phyloP scores from a whole-genome alignment of 192 early-diverging fungal species.

The Gigaspora rosea region DNA sequence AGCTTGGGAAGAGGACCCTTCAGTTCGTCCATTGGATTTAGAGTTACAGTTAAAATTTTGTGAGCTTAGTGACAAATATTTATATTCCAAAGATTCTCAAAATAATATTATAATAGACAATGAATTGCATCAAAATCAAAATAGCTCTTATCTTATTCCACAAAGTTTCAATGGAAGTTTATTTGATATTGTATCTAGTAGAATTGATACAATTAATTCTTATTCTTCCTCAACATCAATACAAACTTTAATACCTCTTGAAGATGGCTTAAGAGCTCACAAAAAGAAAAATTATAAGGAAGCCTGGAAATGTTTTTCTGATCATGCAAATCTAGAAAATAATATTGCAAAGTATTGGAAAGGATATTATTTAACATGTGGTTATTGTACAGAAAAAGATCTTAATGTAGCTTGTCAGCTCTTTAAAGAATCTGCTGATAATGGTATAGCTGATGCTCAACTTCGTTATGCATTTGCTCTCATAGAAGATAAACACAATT shows the following conservation, averaged over 20 bases:
- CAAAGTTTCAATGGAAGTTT: neutral
- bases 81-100: neutral
- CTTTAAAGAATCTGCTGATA: conserved; percentile 15
- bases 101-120: neutral
- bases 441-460: conserved; percentile 22
- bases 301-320: conserved; percentile 23
- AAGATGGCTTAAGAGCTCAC: conserved; percentile 14
- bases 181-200: neutral
- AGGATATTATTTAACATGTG: conserved; percentile 17
- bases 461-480: conserved; percentile 19
- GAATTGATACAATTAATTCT: neutral
- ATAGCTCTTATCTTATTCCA: too few species aligned
- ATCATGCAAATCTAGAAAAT: neutral
- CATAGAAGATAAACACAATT: neutral
- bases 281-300: neutral
- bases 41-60: neutral
- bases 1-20: too few species aligned
- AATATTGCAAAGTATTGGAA: conserved; percentile 21
- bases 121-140: too few species aligned
- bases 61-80: neutral
- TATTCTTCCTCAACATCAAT: neutral
- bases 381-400: neutral
- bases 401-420: neutral
- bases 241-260: neutral
- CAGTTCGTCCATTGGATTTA: neutral